A percentile compares a stretch with the other conserved stretches of the same genome.
These are phyloP conservation scores for Fomes fomentarius DNA, from an alignment of 1,284 basidiomycete genomes.

Conservation along the genomic window DNA sequence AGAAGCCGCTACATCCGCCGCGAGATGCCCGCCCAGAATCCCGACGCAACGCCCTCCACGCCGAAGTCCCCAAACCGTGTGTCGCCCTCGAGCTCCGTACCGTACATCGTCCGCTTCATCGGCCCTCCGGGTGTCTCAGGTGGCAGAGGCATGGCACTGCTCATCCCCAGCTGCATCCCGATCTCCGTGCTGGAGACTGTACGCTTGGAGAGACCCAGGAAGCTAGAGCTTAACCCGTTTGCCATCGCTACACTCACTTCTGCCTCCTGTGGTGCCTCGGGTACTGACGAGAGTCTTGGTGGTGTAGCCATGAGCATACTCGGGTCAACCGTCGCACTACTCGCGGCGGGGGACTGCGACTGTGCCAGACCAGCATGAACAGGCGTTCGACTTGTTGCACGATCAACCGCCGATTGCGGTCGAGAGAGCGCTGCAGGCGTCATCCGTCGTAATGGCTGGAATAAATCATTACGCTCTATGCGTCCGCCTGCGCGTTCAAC, in stretches of 20 bases:
- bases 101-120: constrained; percentile 74
- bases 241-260: neutral
- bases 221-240: neutral
- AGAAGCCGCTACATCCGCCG: constrained; percentile 26
- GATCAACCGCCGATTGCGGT: constrained; percentile 10
- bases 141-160: constrained; percentile 25
- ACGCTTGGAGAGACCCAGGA: constrained; percentile 4
- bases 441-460: constrained; percentile 31
- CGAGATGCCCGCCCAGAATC: constrained; percentile 55
- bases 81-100: constrained; percentile 74
- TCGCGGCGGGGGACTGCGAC: constrained; percentile 1
- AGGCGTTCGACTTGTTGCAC: constrained; percentile 9
- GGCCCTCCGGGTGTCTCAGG: constrained; percentile 39
- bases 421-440: constrained; percentile 13
- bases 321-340: constrained; percentile 25
- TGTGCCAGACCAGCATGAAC: neutral
- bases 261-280: constrained; percentile 17
- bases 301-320: constrained; percentile 26
- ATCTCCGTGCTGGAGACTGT: constrained; percentile 31
- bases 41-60: constrained; percentile 68
- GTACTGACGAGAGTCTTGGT: constrained; percentile 18
- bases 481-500: constrained; percentile 34
- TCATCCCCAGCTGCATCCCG: constrained; percentile 30
- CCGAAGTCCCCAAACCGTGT: constrained; percentile 83
- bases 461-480: constrained; percentile 33